Evolutionary conservation across 768 basidiomycete species (phyloP), one percentile per base, ranked within the genome.

Genomic region (Nevesoporus exiguus): DNA sequence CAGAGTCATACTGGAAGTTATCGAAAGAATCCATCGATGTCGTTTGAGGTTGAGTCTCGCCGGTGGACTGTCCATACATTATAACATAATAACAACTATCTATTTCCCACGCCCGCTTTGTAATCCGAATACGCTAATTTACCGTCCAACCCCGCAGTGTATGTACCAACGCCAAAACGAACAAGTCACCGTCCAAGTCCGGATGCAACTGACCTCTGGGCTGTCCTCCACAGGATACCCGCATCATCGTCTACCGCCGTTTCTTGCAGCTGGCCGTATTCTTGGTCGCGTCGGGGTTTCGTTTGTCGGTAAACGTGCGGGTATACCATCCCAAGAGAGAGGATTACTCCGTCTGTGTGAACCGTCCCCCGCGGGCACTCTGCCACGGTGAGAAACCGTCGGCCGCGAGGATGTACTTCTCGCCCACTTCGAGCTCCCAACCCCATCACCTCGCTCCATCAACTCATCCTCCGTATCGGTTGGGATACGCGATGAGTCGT

Each of bases 1-100:
- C 83, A 19, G 88, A 86, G 61, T 91, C 88, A 62, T 87, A 90
- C 68, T 90, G 88, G 62, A 89, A 90, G 65, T 90, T 90, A 70
- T 90, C 88, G 63, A 90, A 90, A 11, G 85, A 80, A 67, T 90
- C 88, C 88, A 90, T 89, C 59, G 54, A 60, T 61, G 67, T 55
- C 51, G 61, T 72, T 62, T 51, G 31, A 33, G 63, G 54, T 46
- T 15, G 41, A 62, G 57, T 22, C 25, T 29, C 7, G 25, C 5
- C 5, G 24, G 30, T 3, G 34, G 22, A 14, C 9, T 19, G 29
- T 31, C 30, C n/a, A 46, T 45, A 39, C 19, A 36, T 48, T 51
- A 61, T 34, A 41, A 60, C 51, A 58, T 52, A 62, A 56, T 19
- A 55, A 46, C 58, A 55, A 46, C 58, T 41, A 58, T 58, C 58